phyloP scores from a whole-genome alignment of 1,284 basidiomycete genomes.

The Apiotrichum gracile region DNA sequence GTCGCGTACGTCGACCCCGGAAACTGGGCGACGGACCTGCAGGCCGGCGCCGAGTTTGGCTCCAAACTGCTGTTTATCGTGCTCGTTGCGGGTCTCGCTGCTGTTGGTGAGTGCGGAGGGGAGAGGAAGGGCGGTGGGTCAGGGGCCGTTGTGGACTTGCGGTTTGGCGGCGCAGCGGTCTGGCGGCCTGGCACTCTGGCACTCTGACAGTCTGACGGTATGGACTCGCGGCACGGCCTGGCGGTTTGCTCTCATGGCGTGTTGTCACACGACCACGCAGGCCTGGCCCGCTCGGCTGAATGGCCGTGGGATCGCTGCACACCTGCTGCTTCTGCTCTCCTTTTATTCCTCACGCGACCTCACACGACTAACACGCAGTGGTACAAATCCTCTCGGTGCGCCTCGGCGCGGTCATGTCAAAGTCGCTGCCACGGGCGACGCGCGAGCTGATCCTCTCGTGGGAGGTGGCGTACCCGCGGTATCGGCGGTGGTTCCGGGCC shows the following conservation, averaged over 20 bases:
- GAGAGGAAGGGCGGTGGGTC: no score
- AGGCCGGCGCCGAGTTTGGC: constrained; percentile 66
- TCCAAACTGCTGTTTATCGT: constrained; percentile 84
- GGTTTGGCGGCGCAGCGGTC: no score
- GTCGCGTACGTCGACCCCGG: constrained; percentile 47
- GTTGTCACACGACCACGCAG: no score
- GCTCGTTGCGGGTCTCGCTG: constrained; percentile 74
- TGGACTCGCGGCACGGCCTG: no score
- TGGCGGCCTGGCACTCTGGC: no score
- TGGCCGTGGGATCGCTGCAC: no score
- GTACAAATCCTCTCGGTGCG: constrained; percentile 47
- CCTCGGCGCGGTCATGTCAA: constrained; percentile 51
- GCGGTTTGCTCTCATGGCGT: no score
- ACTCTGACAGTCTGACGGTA: no score
- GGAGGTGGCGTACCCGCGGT: constrained; percentile 66
- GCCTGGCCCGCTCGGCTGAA: no score
- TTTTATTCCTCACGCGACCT: neutral
- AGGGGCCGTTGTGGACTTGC: no score
- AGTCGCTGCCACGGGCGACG: constrained; percentile 51
- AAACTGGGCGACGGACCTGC: constrained; percentile 37
- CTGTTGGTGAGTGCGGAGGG: constrained; percentile 47
- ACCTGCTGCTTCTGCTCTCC: no score
- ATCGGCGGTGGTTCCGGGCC: constrained; percentile 42
- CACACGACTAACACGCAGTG: constrained; percentile 12
- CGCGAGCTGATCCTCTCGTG: constrained; percentile 61